Conservation (phyloP, 805 yeast species). For the Yamadazyma phyllophila region DNA sequence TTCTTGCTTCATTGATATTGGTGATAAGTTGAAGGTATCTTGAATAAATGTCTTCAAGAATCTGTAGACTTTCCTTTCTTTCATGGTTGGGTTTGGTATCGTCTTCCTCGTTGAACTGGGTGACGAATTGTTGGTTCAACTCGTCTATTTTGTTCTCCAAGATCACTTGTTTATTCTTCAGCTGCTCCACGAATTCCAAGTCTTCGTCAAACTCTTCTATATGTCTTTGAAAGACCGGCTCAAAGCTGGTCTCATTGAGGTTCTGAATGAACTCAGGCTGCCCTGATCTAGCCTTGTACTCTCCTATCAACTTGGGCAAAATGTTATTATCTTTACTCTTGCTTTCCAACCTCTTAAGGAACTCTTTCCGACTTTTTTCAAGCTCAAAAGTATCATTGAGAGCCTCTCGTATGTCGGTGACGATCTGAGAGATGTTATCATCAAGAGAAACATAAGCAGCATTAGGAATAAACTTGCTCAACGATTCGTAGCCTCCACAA, state of each 20-base stretch:
- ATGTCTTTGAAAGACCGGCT: slow-evolving; percentile 39
- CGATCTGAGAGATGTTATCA: slow-evolving; percentile 25
- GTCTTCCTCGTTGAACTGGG: slow-evolving; percentile 14
- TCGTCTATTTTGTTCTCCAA: slow-evolving; percentile 39
- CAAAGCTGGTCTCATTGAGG: slow-evolving; percentile 31
- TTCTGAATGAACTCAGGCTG: slow-evolving; percentile 3
- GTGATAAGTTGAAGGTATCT: slow-evolving; percentile 54
- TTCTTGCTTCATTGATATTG: slow-evolving; percentile 65
- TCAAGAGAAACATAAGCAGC: slow-evolving; percentile 34
- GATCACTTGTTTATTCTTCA: slow-evolving; percentile 27
- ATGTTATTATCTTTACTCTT: slow-evolving; percentile 48
- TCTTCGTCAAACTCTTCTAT: slow-evolving; percentile 50
- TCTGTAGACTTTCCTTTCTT: slow-evolving; percentile 51
- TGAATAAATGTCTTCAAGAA: slow-evolving; percentile 48
- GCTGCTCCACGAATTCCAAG: slow-evolving; percentile 42
- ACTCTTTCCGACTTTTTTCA: slow-evolving; percentile 36
- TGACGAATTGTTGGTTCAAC: slow-evolving; percentile 28
- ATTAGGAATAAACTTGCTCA: slow-evolving; percentile 39
- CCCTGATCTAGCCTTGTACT: slow-evolving; percentile 31
- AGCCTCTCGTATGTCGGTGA: slow-evolving; percentile 36
- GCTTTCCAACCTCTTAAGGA: slow-evolving; percentile 41
- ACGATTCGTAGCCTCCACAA: slow-evolving; percentile 36
- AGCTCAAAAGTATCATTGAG: slow-evolving; percentile 28
- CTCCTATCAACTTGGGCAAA: slow-evolving; percentile 51
- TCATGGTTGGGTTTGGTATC: slow-evolving; percentile 24